A percentile compares a stretch with the other conserved stretches of the same genome.
Conservation (phyloP, 106 monocot genomes). For the Hemerocallis citrina region DNA sequence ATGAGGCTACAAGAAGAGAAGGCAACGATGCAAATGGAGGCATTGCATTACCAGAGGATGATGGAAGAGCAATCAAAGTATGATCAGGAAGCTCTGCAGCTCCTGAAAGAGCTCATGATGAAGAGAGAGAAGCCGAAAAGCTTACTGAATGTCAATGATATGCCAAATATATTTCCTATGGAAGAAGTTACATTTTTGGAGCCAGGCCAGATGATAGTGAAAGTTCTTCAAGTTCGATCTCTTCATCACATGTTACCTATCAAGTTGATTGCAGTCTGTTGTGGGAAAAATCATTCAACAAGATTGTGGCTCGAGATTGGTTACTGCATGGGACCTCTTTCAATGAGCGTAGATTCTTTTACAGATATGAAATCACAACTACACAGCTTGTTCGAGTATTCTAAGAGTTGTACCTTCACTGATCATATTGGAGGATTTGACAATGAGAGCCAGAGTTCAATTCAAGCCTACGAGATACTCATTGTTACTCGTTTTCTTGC, state of each 20-base stretch:
- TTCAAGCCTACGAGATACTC: too few relatives aligned
- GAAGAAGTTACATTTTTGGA: conserved; percentile 59
- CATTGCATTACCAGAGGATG: conserved; percentile 86
- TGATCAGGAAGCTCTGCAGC: conserved; percentile 85
- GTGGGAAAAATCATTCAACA: conserved; percentile 47
- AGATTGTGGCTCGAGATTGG: conserved; percentile 94
- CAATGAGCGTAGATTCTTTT: conserved; percentile 49
- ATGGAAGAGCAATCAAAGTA: conserved; percentile 95
- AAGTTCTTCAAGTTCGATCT: conserved; percentile 63
- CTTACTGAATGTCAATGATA: conserved; percentile 15
- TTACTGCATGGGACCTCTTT: conserved; percentile 68
- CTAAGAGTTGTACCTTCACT: too few relatives aligned
- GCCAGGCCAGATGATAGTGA: conserved; percentile 53
- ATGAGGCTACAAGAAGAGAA: conserved; percentile 91
- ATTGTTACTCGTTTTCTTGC: too few relatives aligned
- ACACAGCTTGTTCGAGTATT: conserved; percentile 83
- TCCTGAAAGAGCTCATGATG: conserved; percentile 77
- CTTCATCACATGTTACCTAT: conserved; percentile 83
- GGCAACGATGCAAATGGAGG: conserved; percentile 96
- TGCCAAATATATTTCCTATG: conserved; percentile 40
- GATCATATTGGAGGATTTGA: too few relatives aligned
- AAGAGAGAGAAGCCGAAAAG: conserved; percentile 85
- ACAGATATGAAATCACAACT: conserved; percentile 50
- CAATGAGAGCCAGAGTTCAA: too few relatives aligned
- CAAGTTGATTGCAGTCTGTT: conserved; percentile 49